phyloP scores from a whole-genome alignment of 805 yeast genomes.

The Zygosaccharomyces bailii region DNA sequence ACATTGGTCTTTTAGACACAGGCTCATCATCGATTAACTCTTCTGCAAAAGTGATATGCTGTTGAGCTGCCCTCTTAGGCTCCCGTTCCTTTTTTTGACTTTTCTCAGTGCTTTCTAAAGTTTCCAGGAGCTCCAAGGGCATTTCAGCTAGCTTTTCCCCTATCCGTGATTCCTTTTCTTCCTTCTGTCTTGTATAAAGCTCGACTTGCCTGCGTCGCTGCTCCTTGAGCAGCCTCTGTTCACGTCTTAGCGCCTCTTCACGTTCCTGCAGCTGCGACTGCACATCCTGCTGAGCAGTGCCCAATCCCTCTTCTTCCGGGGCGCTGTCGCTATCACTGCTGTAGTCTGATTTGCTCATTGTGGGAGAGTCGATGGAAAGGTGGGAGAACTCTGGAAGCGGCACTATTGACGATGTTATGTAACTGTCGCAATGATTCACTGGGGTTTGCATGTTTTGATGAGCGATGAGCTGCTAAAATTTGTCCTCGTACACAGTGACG shows the following conservation, averaged over 20 bases:
- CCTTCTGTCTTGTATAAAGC: slow-evolving; percentile 33
- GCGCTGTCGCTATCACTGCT: slow-evolving; percentile 36
- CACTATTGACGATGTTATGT: neutral
- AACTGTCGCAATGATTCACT: neutral
- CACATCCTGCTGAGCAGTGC: slow-evolving; percentile 26
- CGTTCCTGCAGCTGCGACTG: slow-evolving; percentile 28
- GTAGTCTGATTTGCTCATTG: slow-evolving; percentile 12
- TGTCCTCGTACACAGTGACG: neutral
- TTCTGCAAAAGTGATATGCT: slow-evolving; percentile 38
- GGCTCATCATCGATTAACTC: slow-evolving; percentile 19
- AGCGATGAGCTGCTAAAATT: neutral
- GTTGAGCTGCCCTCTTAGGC: slow-evolving; percentile 25
- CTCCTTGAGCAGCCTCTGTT: slow-evolving; percentile 31
- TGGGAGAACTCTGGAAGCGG: no score
- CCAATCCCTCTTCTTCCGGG: slow-evolving; percentile 47
- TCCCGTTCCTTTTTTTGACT: slow-evolving; percentile 17
- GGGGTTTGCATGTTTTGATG: neutral
- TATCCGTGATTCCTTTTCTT: slow-evolving; percentile 21
- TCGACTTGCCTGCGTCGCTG: slow-evolving; percentile 35
- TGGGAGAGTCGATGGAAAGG: neutral
- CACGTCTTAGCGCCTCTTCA: slow-evolving; percentile 26
- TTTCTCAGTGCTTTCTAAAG: slow-evolving; percentile 18
- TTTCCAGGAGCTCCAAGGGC: slow-evolving; percentile 40
- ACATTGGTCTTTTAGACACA: slow-evolving; percentile 18
- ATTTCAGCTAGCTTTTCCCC: slow-evolving; percentile 38